Conservation (phyloP, 495 filamentous ascomycete genomes). For the Penicillium psychrofluorescens region DNA sequence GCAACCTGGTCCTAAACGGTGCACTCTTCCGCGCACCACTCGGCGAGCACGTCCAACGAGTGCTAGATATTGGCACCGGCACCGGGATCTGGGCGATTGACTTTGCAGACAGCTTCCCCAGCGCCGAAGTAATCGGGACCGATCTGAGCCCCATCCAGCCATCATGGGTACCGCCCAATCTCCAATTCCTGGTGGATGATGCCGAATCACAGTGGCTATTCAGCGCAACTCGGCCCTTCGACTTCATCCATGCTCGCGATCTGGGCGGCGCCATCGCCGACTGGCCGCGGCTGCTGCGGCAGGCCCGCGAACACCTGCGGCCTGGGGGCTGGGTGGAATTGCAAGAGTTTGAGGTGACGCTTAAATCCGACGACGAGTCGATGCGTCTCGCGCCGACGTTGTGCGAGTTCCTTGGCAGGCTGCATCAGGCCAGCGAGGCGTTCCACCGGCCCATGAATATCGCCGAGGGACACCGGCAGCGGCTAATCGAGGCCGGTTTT, state of each 20-base stretch:
- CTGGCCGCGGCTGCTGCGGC: constrained; percentile 31
- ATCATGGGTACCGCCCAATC: constrained; percentile 40
- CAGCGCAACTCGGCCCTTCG: constrained; percentile 30
- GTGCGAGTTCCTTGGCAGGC: constrained; percentile 20
- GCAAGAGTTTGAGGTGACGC: constrained; percentile 42
- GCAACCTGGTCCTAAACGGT: constrained; percentile 46
- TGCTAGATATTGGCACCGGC: constrained; percentile 65
- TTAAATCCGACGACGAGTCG: constrained; percentile 35
- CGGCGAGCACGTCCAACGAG: constrained; percentile 43
- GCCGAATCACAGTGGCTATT: constrained; percentile 45
- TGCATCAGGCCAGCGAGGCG: constrained; percentile 26
- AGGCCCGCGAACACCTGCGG: constrained; percentile 33
- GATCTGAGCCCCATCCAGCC: constrained; percentile 27
- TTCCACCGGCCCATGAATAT: constrained; percentile 37
- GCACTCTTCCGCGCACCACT: constrained; percentile 55
- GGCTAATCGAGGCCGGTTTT: constrained; percentile 31
- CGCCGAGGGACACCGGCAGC: constrained; percentile 19
- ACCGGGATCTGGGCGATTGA: constrained; percentile 59
- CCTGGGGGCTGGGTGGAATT: constrained; percentile 50
- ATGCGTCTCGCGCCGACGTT: constrained; percentile 21
- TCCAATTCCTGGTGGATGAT: constrained; percentile 42
- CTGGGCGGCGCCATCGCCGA: constrained; percentile 40
- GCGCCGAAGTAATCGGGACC: constrained; percentile 38
- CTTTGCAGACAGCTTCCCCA: constrained; percentile 48
- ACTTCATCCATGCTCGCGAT: constrained; percentile 42